A percentile compares a stretch with the other conserved stretches of the same genome.
These are phyloP conservation scores for Ramichloridium luteum DNA, from an alignment of 2,329 filamentous ascomycete species.

Conservation along the genomic window DNA sequence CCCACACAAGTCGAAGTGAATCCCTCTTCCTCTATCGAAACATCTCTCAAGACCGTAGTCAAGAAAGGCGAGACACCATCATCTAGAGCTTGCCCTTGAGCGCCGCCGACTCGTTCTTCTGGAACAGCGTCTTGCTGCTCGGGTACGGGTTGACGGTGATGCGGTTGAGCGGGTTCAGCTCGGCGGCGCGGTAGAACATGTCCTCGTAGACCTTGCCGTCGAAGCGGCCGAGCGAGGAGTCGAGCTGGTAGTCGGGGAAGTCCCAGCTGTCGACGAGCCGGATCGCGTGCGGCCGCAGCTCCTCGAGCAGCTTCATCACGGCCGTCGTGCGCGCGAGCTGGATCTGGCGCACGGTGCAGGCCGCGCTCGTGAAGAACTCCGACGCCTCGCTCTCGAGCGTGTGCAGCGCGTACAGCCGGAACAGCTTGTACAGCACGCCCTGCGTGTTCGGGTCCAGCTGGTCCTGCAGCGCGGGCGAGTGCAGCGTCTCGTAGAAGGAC, in stretches of 20 bases:
- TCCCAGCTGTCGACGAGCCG: conserved; percentile 61
- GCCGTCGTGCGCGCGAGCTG: conserved; percentile 53
- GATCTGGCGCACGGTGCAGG: conserved; percentile 61
- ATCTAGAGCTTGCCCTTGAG: conserved; percentile 40
- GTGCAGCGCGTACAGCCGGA: conserved; percentile 52
- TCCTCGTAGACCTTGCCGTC: conserved; percentile 71
- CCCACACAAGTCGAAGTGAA: too few species aligned
- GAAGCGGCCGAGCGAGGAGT: conserved; percentile 55
- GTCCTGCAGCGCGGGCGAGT: conserved; percentile 39
- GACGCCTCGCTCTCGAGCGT: conserved; percentile 57
- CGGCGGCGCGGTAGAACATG: conserved; percentile 58
- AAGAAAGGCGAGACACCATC: too few species aligned
- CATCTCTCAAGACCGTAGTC: too few species aligned
- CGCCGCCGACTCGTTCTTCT: conserved; percentile 38
- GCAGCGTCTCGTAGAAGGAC: conserved; percentile 62
- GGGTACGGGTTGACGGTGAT: conserved; percentile 63
- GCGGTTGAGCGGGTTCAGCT: conserved; percentile 61
- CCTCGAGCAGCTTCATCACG: conserved; percentile 57
- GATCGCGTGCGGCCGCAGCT: conserved; percentile 62
- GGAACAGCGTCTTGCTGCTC: conserved; percentile 47
- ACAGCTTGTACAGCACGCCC: conserved; percentile 50
- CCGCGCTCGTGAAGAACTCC: conserved; percentile 60
- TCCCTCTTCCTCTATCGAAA: too few species aligned
- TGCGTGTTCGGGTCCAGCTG: conserved; percentile 47
- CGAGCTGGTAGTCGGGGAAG: conserved; percentile 67